Evolutionary conservation across 1,139 yeast species (phyloP).

Genomic region (Hyphopichia khmerensis): DNA sequence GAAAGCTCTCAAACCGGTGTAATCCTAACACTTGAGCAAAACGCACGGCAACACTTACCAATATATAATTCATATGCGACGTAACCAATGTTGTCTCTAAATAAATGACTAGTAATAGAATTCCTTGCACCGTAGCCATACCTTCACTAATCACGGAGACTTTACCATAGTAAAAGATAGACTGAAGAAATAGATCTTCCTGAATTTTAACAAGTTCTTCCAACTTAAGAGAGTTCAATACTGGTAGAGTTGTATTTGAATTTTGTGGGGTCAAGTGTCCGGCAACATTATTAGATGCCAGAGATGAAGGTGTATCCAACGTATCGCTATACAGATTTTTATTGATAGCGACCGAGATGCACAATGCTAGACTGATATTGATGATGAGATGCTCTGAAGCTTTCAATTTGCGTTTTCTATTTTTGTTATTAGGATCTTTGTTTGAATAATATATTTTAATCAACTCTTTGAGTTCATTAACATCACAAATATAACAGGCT

Average conservation of each 20-base stretch:
- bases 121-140: slow-evolving; percentile 47
- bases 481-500: slow-evolving; percentile 10
- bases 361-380: slow-evolving; percentile 28
- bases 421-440: background rate
- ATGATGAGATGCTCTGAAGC: slow-evolving; percentile 33
- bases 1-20: slow-evolving; percentile 54
- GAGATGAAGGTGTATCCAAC: background rate
- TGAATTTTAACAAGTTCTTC: slow-evolving; percentile 21
- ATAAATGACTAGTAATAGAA: slow-evolving; percentile 44
- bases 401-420: slow-evolving; percentile 12
- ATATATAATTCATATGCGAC: slow-evolving; percentile 42
- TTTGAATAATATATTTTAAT: slow-evolving; percentile 8
- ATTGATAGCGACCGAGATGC: slow-evolving; percentile 17
- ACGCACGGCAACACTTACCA: slow-evolving; percentile 54
- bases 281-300: background rate
- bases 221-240: background rate
- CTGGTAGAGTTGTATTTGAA: background rate
- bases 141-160: slow-evolving; percentile 52
- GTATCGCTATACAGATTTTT: background rate
- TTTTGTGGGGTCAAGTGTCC: background rate
- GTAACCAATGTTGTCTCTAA: slow-evolving; percentile 43
- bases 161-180: slow-evolving; percentile 49
- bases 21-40: slow-evolving; percentile 67
- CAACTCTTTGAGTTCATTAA: slow-evolving; percentile 11
- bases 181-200: slow-evolving; percentile 28